Evolutionary conservation across 805 yeast species (phyloP), one percentile per base, ranked within the genome.

Genomic region (Starmerella cellae): DNA sequence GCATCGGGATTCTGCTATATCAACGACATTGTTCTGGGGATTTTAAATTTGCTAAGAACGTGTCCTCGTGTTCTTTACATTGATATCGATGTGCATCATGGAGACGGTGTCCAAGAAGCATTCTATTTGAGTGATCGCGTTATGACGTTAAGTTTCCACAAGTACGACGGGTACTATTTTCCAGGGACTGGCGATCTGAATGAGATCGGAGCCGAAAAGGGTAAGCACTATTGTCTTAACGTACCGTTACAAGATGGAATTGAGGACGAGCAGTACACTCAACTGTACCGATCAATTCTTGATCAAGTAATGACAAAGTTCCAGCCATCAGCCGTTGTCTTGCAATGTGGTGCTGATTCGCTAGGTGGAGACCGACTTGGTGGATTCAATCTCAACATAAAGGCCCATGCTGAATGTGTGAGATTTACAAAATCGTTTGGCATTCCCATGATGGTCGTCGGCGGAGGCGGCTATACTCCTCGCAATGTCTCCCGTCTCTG

Each of bases 401-500:
- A 68, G 43, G 97, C 95, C 0, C 99, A 93, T 60, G 97, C 96
- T 32, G 93, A 88, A 62, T 91, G 98, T 67, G 83, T 88, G 39
- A 77, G 79, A 53, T 88, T 75, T 62, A 84, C 87, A 39, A 82
- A 81, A 59, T 71, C 82, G 8, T 83, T 88, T 57, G 82, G 82
- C 37, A 70, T 91, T 16, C 97, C 98, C 9, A 65, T 83, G 71
- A 73, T 91, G 78, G 94, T 91, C 24, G 70, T 91, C 18, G 98
- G 98, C 32, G 98, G 98, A 38, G 98, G 98, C 53, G 98, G 98
- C 18, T 91, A 91, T 64, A 91, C 98, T 2, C 93, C 94, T 73
- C 73, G 96, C 60, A 91, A 91, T 59, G 98, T 91, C 38, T 84
- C 96, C 4, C 69, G 98, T 52, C 73, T 94, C 11, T 88, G 98